Percentiles rank a stretch among this genome's conserved stretches.
Evolutionary conservation across 495 filamentous ascomycete genomes (phyloP).

Genomic region (Penicillium pulvis): DNA sequence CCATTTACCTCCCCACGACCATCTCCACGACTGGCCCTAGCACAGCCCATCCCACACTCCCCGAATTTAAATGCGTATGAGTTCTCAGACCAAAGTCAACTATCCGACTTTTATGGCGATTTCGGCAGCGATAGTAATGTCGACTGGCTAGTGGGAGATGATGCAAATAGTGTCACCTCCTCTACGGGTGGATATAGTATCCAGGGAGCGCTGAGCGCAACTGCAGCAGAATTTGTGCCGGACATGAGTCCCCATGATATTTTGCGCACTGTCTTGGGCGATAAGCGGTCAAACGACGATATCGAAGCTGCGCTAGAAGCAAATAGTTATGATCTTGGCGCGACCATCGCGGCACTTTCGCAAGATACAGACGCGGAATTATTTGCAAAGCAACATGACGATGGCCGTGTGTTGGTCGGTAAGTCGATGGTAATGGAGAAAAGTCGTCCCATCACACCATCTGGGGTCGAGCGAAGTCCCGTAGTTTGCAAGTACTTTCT

Average conservation of each 20-base stretch:
- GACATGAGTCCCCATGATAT: constrained; percentile 99
- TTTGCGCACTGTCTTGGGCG: constrained; percentile 89
- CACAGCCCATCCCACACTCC: constrained; percentile 94
- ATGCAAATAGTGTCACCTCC: constrained; percentile 72
- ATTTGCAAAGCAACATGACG: constrained; percentile 35
- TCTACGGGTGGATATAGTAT: constrained; percentile 65
- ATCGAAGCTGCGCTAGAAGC: constrained; percentile 85
- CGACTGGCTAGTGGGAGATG: constrained; percentile 94
- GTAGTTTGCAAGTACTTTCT: constrained; percentile 97
- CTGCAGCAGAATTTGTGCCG: constrained; percentile 76
- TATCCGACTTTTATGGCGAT: constrained; percentile 86
- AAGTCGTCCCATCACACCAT: constrained; percentile 70
- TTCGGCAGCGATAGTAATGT: constrained; percentile 85
- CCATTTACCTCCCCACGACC: constrained; percentile 94
- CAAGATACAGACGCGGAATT: constrained; percentile 50
- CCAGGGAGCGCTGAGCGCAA: constrained; percentile 70
- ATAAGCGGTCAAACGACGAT: constrained; percentile 87
- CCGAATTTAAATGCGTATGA: constrained; percentile 93
- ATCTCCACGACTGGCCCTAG: constrained; percentile 88
- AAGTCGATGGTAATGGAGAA: constrained; percentile 84
- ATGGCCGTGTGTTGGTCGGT: constrained; percentile 71
- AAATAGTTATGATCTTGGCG: constrained; percentile 89
- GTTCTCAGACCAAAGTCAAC: constrained; percentile 74
- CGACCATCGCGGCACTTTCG: constrained; percentile 85
- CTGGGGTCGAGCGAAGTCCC: constrained; percentile 68